Base-by-base conservation (phyloP, 2,329 filamentous ascomycete species). In the Sporothrix mexicana region DNA sequence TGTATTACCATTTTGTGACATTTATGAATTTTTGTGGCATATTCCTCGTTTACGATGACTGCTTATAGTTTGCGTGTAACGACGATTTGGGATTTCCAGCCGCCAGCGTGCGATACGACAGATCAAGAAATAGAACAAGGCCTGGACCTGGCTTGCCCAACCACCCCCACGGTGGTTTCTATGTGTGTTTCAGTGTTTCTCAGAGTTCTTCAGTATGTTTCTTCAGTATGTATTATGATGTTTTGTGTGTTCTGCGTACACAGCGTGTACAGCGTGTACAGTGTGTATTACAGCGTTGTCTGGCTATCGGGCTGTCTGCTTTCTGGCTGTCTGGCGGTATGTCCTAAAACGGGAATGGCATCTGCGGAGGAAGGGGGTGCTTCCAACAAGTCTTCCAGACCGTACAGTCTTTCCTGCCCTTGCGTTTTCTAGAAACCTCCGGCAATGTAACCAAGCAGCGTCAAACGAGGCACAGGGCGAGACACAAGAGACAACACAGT, bases 391-490 rank as follows among this genome's bases (percentile, higher is more conserved):
- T 36, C 30, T 36, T 36, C 30, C 30, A 36, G n/a, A 7, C 55
- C 51, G 20, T 25, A n/a, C 41, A 66, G 20, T 4, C 25, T 20
- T 36, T 68, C 47, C 47, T 20, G n/a, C 17, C 67, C 51, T 25
- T 69, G 51, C 20, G 12, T 53, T 30, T 59, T 36, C 68, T 70
- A 30, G 68, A 70, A 70, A 70, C 68, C 53, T 70, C 67, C 68
- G 68, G 41, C 20, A 41, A 59, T 47, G 68, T 49, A 59, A 57
- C 68, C 2, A 30, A 13, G 41, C 47, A 61, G 68, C 68, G 23
- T 15, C 68, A 61, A 61, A 70, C 20, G 68, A 70, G 67, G 10
- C 7, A 69, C 61, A 66, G n/a, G 61, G 61, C 20, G 20, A 66
- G 61, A 66, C 41, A 66, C 25, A 8, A 15, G 30, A 36, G 30